Evolutionary conservation across 805 yeast species (phyloP).

Genomic region (Wickerhamiella siamensis): DNA sequence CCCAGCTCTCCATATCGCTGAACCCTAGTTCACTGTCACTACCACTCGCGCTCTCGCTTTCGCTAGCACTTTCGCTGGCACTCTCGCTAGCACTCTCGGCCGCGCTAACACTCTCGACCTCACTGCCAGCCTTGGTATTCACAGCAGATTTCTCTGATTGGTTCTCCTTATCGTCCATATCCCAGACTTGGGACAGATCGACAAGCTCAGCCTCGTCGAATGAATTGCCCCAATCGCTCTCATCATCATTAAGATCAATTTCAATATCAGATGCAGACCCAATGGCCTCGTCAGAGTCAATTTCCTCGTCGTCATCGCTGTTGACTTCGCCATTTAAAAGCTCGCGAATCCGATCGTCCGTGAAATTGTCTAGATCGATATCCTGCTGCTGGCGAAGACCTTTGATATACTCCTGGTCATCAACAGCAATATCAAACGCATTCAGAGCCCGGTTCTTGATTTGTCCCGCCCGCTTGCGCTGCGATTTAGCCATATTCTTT

Average conservation of each 20-base stretch:
- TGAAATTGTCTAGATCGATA: conserved; percentile 23
- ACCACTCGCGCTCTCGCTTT: conserved; percentile 33
- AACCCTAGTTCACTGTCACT: conserved; percentile 30
- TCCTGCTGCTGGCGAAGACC: conserved; percentile 22
- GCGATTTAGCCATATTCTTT: conserved; percentile 2
- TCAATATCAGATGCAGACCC: conserved; percentile 61
- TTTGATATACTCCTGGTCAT: conserved; percentile 22
- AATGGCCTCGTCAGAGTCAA: conserved; percentile 77
- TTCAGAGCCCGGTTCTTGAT: conserved; percentile 30
- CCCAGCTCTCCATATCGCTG: conserved; percentile 1
- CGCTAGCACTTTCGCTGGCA: conserved; percentile 31
- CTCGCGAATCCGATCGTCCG: conserved; percentile 21
- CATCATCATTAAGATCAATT: conserved; percentile 43
- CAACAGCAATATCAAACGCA: conserved; percentile 38
- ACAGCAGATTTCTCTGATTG: conserved; percentile 8
- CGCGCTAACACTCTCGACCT: conserved; percentile 16
- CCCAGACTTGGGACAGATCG: conserved; percentile 83
- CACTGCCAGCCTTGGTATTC: conserved; percentile 2
- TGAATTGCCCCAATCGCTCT: conserved; percentile 54
- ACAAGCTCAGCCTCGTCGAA: conserved; percentile 64
- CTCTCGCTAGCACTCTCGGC: conserved; percentile 31
- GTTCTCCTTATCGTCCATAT: conserved; percentile 34
- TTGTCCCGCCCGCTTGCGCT: conserved; percentile 5
- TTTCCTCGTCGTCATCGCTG: conserved; percentile 30
- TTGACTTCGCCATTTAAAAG: conserved; percentile 21